Base-by-base conservation (phyloP, 192 early-diverging fungal species). In the Funneliformis geosporum region DNA sequence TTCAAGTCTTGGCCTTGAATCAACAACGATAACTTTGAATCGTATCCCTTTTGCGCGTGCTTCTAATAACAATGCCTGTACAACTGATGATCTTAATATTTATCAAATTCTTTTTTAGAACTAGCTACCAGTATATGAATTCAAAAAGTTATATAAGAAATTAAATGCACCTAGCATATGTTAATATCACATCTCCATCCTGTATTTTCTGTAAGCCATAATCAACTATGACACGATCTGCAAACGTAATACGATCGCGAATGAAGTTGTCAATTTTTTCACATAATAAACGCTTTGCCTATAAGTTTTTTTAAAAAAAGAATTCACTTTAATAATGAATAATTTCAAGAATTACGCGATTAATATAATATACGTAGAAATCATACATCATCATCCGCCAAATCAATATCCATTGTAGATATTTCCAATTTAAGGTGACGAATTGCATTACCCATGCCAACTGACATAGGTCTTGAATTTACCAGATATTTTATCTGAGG, bases 391-490 rank as follows among this genome's bases (percentile, higher is more conserved):
- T 92, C 91, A 81, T 98, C 98, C 1, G 93, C 85, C n/a, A 94
- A 84, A 43, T 94, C 93, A 60, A 92, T 84, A 75, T 92, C 89
- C n/a, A 92, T 84, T 73, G 90, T 88, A 7, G 91, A 85, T 81
- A 98, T 95, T 82, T 96, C 93, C 80, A 89, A 88, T 85, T 98
- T 98, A 50, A 99, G 83, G 76, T 90, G 92, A 55, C 96, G 89
- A 75, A 98, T 96, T 27, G 95, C 94, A 27, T 93, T 95, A 77
- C 93, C 92, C 96, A 99, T 98, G 82, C 93, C 93, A 40, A 95
- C 90, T n/a, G 94, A 93, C 88, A 98, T 90, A 7, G 92, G 89
- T 38, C 98, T 92, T 69, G 91, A 91, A 64, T 91, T 91, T 38
- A 92, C 89, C 60, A 99, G 83, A 79, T 96, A 97, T 76, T 91